Evolutionary conservation across 2,329 filamentous ascomycete genomes (phyloP), one percentile per base, ranked within the genome.

Genomic region (Biscogniauxia sp.): DNA sequence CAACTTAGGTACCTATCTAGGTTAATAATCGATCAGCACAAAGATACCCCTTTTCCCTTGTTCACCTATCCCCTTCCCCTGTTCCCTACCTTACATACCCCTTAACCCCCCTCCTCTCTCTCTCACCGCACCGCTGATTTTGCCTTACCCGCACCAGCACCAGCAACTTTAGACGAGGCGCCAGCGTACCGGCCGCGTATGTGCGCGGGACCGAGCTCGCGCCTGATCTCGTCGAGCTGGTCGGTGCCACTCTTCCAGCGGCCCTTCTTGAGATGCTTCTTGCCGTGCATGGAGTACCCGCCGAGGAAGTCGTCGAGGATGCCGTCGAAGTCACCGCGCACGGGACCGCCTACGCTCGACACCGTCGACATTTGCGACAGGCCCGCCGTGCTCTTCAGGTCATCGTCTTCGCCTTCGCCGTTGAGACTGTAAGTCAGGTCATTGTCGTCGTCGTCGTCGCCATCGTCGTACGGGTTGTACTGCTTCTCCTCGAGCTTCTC

Each of bases 291-390:
- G 9, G 85, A 85, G 72, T 91, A 89, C 37, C 82, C 87, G 8
- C 88, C 90, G 25, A 98, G 78, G 77, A 99, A 99, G 59, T 97
- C 93, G 72, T 98, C 94, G 82, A 99, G 87, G 73, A 98, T 92
- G 63, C 82, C 85, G 73, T 97, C 89, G 75, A 99, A 97, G 73
- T 97, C 93, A 49, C 83, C 80, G 53, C 92, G 82, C 45, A 92
- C 79, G 9, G 88, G 84, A 0, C 88, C 89, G 72, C 77, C 84
- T 0, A 91, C 87, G 64, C 85, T 89, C 1, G 89, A 92, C 57
- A 84, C 82, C 3, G 83, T 82, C 11, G 87, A 88, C 53, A 86
- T 78, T 5, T 80, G 85, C 11, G 86, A 88, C 70, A 88, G 80
- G 3, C 85, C 87, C 8, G 74, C 79, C 72, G 80, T 78, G 56